phyloP scores from a whole-genome alignment of 257 asterid genomes.

The Solanum habrochaites region DNA sequence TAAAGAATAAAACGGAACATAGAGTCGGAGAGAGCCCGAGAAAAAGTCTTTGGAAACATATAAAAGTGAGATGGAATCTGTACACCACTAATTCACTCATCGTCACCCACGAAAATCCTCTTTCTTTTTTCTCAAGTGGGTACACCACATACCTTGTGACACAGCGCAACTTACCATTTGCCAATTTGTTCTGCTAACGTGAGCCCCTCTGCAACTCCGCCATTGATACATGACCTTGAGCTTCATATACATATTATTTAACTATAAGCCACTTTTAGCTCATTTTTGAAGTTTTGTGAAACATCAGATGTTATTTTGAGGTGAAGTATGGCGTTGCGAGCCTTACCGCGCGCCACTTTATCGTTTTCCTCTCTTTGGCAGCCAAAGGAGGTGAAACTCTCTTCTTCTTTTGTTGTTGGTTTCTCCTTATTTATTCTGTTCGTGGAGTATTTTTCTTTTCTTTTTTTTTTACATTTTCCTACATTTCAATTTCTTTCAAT shows the following conservation, averaged over 20 bases:
- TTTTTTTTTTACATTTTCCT: background rate
- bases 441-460: background rate
- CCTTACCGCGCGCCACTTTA: constrained; percentile 8
- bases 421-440: background rate
- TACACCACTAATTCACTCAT: background rate
- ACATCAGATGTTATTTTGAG: constrained; percentile 8
- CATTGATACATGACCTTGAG: background rate
- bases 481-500: background rate
- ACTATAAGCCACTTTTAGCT: too few species aligned
- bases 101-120: background rate
- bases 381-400: constrained; percentile 27
- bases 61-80: background rate
- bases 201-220: background rate
- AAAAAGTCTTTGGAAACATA: background rate
- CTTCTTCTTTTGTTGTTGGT: background rate
- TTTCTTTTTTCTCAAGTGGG: background rate
- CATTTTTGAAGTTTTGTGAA: background rate
- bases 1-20: too few species aligned
- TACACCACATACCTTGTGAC: background rate
- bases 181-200: background rate
- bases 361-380: constrained; percentile 7
- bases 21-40: too few species aligned
- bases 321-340: constrained; percentile 36
- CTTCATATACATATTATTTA: background rate
- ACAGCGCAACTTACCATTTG: background rate